Conservation (phyloP, 352 stramenopile species). For the Globisporangium sylvaticum region DNA sequence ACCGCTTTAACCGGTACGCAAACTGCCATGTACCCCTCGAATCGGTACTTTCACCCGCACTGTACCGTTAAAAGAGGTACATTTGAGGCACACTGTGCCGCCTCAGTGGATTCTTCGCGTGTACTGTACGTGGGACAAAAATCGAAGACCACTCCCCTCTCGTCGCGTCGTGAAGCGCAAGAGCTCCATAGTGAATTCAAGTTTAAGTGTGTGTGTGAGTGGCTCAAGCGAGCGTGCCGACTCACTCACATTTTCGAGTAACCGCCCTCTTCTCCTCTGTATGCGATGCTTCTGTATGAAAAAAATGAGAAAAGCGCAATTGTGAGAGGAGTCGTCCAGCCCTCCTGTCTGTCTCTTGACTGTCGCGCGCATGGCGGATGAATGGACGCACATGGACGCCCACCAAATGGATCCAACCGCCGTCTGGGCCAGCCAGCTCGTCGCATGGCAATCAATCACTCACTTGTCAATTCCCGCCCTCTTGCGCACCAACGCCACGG, state of each 20-base stretch:
- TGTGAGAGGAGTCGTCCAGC: neutral
- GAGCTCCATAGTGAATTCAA: neutral
- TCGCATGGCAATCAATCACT: neutral
- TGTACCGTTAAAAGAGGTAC: neutral
- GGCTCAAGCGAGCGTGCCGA: neutral
- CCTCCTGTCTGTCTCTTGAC: conserved; percentile 1
- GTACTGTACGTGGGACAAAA: neutral
- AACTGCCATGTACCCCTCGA: neutral
- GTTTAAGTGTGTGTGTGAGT: neutral
- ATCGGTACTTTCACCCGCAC: neutral
- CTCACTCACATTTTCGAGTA: conserved; percentile 1
- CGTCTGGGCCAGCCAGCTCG: too few relatives aligned
- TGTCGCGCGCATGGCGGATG: neutral
- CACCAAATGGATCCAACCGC: neutral
- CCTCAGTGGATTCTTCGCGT: neutral
- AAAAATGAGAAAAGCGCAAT: conserved; percentile 6
- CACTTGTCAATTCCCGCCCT: conserved; percentile 6
- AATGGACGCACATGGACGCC: neutral
- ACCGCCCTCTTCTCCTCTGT: neutral
- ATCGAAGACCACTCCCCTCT: neutral
- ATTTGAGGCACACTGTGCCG: neutral
- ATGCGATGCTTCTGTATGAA: neutral
- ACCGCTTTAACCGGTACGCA: neutral
- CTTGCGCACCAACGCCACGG: neutral
- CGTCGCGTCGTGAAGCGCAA: neutral